Evolutionary conservation across 1,139 yeast species (phyloP).

Genomic region (Lizanozyma gosingica): DNA sequence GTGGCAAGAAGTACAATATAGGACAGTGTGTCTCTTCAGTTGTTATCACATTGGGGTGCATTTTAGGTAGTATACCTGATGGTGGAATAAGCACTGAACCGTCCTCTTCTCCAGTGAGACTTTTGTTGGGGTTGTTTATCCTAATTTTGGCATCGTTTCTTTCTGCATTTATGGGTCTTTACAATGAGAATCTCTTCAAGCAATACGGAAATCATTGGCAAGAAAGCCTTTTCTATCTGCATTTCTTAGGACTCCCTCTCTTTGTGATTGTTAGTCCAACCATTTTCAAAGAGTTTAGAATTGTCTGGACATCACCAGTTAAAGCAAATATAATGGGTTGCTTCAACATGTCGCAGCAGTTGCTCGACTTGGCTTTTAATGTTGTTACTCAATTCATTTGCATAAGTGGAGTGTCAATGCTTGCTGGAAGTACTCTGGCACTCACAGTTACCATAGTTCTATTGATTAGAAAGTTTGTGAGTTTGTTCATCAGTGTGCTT

Average conservation of each 20-base stretch:
- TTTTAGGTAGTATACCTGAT: constrained; percentile 13
- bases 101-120: constrained; percentile 10
- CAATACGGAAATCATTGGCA: constrained; percentile 54
- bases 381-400: constrained; percentile 58
- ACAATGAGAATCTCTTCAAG: constrained; percentile 41
- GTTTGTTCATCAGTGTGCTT: constrained; percentile 45
- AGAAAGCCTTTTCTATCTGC: constrained; percentile 55
- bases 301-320: constrained; percentile 6
- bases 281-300: constrained; percentile 10
- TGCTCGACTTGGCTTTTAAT: constrained; percentile 29
- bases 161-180: constrained; percentile 47
- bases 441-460: constrained; percentile 54
- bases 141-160: constrained; percentile 39
- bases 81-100: constrained; percentile 3
- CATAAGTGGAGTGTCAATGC: constrained; percentile 55
- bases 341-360: constrained; percentile 8
- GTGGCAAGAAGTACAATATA: constrained; percentile 35
- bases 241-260: constrained; percentile 49
- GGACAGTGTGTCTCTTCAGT: constrained; percentile 42
- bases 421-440: constrained; percentile 51
- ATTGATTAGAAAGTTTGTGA: constrained; percentile 50
- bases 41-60: constrained; percentile 48
- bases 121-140: constrained; percentile 35
- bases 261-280: constrained; percentile 27
- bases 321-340: neutral